Evolutionary conservation across 106 monocot genomes (phyloP).

Genomic region (Dendrobium officinale): DNA sequence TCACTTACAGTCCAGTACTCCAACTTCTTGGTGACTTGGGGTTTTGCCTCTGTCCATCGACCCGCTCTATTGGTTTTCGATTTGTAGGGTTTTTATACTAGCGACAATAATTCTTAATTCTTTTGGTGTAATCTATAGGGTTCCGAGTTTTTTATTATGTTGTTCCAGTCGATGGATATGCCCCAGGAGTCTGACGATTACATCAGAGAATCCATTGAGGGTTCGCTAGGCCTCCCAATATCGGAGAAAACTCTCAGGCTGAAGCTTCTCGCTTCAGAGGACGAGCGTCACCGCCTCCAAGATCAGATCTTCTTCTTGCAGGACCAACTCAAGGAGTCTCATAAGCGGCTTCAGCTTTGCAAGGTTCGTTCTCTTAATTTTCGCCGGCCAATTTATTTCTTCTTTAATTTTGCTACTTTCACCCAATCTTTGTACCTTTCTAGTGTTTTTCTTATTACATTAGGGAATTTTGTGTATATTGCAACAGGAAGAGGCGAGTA

Average conservation of each 20-base stretch:
- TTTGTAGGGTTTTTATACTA: background rate
- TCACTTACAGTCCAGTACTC: background rate
- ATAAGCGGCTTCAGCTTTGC: slow-evolving; percentile 39
- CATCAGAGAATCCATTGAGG: slow-evolving; percentile 67
- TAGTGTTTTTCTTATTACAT: background rate
- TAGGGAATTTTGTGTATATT: background rate
- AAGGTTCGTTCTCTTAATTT: slow-evolving; percentile 25
- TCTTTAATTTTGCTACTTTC: background rate
- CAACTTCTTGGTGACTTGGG: background rate
- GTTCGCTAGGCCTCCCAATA: slow-evolving; percentile 62
- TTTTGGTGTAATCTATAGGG: too few species aligned
- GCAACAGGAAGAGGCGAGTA: slow-evolving; percentile 68
- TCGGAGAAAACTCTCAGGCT: slow-evolving; percentile 47
- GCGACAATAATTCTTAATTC: too few species aligned
- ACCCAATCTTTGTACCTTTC: background rate
- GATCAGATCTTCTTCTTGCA: slow-evolving; percentile 67
- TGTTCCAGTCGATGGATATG: slow-evolving; percentile 26
- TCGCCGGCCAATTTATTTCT: background rate
- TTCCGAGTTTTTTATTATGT: background rate
- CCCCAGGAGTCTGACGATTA: slow-evolving; percentile 54
- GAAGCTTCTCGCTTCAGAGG: slow-evolving; percentile 78
- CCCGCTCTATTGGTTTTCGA: background rate
- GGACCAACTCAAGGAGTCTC: slow-evolving; percentile 49
- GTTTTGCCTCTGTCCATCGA: background rate
- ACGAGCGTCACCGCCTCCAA: slow-evolving; percentile 65